Evolutionary conservation across 345 rosid genomes (phyloP).

Genomic region (Eucalyptus curtisii): DNA sequence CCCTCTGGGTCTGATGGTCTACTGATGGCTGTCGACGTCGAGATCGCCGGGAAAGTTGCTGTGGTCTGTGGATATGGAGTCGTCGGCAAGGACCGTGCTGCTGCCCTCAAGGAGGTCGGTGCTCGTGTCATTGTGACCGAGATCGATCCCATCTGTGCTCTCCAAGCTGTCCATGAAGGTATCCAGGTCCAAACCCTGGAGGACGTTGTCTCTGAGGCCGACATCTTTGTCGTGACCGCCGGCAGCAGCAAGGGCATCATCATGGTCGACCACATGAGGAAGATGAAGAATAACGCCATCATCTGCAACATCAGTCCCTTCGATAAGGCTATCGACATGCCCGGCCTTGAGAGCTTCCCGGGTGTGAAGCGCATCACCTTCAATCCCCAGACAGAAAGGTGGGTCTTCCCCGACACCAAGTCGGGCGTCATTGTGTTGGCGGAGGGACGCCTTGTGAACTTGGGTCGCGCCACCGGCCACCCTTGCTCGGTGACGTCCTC

Average conservation of each 20-base stretch:
- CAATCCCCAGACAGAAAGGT: conserved; percentile 91
- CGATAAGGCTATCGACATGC: conserved; percentile 72
- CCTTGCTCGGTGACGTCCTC: conserved; percentile 69
- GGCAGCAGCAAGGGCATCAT: conserved; percentile 65
- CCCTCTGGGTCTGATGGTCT: fast-evolving
- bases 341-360: conserved; percentile 58
- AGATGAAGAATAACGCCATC: conserved; percentile 96
- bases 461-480: conserved; percentile 81
- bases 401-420: conserved; percentile 83
- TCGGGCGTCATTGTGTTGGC: conserved; percentile 74
- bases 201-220: neutral
- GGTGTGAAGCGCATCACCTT: conserved; percentile 72
- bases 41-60: neutral
- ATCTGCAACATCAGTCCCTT: conserved; percentile 95
- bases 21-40: fast-evolving
- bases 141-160: fast-evolving
- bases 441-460: conserved; percentile 86
- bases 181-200: neutral
- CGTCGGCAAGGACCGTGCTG: fast-evolving
- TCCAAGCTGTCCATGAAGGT: neutral
- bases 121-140: neutral
- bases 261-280: conserved; percentile 77
- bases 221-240: neutral
- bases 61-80: neutral
- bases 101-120: neutral